Base-by-base conservation (phyloP, 75 land plant genomes). In the Cupressus sempervirens region DNA sequence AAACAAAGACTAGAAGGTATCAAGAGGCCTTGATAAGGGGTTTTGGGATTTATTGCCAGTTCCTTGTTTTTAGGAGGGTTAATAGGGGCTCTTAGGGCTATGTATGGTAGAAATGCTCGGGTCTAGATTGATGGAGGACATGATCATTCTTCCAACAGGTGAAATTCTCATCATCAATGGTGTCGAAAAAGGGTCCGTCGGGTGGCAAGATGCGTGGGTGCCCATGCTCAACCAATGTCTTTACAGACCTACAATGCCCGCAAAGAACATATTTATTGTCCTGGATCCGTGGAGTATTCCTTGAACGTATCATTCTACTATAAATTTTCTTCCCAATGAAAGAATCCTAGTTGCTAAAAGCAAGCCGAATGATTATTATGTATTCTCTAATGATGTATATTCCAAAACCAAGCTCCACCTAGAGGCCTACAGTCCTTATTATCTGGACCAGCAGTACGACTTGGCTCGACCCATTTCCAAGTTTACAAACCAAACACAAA, bases 121-220 rank as follows among this genome's bases (percentile, higher is more conserved):
- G 35, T 73, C 89, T 20, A 73, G 97, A 43, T 89, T 91, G 81
- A 94, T 95, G 97, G 89, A 88, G 6, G 97, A 95, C 86, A 95
- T 95, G 97, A 70, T 88, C 40, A 41, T 91, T 32, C 88, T 95
- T 1, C 97, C 97, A 7, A 91, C 86, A 34, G 96, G 92, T 13
- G 84, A 89, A 41, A 94, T 94, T 40, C 88, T 95, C 84, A 86
- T 95, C 26, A 92, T 95, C 85, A 95, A 95, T 58, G 96, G 96
- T 3, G 95, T 89, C 0, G 30, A 46, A 4, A 13, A 50, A 0
- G 97, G 97, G 1, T 79, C 89, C 3, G 94, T 94, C 23, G 97
- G 97, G 4, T 95, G 96, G 96, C 83, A 85, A 4, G 0, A 7
- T 36, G 95, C 83, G 1, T 45, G 53, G 0, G 74, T 41, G 1